These are phyloP conservation scores for Poterioochromonas sp. DNA, from an alignment of 352 stramenopile genomes.

Conservation along the genomic window DNA sequence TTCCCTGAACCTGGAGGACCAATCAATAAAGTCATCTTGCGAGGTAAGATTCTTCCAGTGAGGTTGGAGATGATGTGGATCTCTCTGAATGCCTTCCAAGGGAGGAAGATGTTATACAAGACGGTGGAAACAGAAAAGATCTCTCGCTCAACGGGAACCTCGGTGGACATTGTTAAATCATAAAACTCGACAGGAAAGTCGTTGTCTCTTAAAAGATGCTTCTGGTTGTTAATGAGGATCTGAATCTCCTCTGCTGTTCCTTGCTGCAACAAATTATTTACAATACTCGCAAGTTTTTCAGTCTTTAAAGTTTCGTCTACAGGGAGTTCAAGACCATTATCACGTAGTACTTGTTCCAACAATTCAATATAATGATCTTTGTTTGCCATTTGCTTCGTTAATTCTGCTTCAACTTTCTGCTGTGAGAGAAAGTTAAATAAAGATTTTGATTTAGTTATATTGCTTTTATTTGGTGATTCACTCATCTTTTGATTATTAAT, in stretches of 20 bases:
- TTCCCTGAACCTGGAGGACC: slow-evolving; percentile 44
- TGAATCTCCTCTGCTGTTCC: neutral
- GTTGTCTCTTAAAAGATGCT: neutral
- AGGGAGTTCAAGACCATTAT: neutral
- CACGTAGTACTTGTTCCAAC: neutral
- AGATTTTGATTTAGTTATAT: too few species aligned
- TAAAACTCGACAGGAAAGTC: neutral
- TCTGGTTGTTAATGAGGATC: neutral
- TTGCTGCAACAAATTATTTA: neutral
- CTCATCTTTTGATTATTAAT: too few species aligned
- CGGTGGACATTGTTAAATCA: neutral
- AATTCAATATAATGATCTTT: neutral
- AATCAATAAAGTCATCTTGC: slow-evolving; percentile 55
- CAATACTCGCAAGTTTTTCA: neutral
- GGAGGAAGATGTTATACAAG: neutral
- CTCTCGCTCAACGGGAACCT: neutral
- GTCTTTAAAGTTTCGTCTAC: neutral
- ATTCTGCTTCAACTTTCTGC: neutral
- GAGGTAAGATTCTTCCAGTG: slow-evolving; percentile 48
- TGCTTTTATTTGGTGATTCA: too few species aligned
- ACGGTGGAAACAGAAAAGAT: neutral
- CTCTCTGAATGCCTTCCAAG: neutral
- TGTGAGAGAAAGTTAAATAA: too few species aligned
- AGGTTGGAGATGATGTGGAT: slow-evolving; percentile 47
- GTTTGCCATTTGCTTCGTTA: neutral